These are phyloP conservation scores for Macrolepiota albuminosa DNA, from an alignment of 768 basidiomycete species.

Conservation along the genomic window DNA sequence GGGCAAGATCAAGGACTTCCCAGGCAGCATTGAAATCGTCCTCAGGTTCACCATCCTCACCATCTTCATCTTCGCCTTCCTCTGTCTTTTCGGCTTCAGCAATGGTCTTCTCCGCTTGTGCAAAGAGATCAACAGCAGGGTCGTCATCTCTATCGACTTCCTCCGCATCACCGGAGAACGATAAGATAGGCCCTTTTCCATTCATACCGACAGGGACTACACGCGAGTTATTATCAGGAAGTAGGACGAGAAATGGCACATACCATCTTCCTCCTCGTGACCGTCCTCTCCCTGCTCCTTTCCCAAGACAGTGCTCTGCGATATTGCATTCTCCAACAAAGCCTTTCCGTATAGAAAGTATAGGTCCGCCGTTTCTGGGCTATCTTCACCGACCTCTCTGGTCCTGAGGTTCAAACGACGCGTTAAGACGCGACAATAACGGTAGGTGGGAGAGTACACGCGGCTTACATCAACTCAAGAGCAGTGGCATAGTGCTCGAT, in stretches of 20 bases:
- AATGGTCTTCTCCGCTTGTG: constrained; percentile 42
- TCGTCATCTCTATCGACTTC: constrained; percentile 51
- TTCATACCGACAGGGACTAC: constrained; percentile 28
- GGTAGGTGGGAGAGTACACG: constrained; percentile 16
- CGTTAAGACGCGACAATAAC: constrained; percentile 10
- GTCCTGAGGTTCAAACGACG: constrained; percentile 45
- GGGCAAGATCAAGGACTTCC: constrained; percentile 94
- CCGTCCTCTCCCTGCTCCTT: constrained; percentile 70
- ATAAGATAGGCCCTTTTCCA: constrained; percentile 56
- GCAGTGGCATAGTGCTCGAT: constrained; percentile 82
- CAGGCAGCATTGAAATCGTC: constrained; percentile 98
- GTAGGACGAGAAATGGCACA: constrained; percentile 21
- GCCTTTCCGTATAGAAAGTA: constrained; percentile 93
- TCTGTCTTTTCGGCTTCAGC: constrained; percentile 42
- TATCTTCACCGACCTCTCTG: constrained; percentile 69
- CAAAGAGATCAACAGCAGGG: constrained; percentile 60
- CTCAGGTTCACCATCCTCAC: constrained; percentile 78
- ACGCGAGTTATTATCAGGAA: neutral
- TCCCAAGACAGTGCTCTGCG: constrained; percentile 82
- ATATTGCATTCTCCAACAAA: constrained; percentile 86
- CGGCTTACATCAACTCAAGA: constrained; percentile 76
- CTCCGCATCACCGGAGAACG: constrained; percentile 78
- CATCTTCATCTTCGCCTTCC: constrained; percentile 51
- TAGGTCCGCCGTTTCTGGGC: constrained; percentile 80
- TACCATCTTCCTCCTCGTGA: constrained; percentile 33